Base-by-base conservation (phyloP, 1,284 basidiomycete genomes). In the Peniophora sp. region DNA sequence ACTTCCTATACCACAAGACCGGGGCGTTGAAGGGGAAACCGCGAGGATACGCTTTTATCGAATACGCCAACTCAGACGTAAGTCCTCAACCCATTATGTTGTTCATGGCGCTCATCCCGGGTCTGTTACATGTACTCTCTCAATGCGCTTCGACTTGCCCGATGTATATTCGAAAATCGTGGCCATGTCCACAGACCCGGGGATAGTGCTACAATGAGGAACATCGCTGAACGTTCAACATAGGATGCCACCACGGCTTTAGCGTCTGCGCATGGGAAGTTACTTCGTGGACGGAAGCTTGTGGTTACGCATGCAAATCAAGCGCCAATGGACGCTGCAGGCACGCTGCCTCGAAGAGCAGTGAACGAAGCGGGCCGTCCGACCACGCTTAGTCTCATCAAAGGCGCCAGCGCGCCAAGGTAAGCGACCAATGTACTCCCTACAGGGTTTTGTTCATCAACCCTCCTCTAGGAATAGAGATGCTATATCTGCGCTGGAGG, bases 1-100 rank as follows among this genome's bases (percentile, higher is more conserved):
- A 99, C 67, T 96, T 87, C 65, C 77, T 98, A 59, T 97, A 96
- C 63, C 95, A 99, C 77, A 97, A 96, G 70, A 74, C 84, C 0
- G 96, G 96, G 0, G 77, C 85, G 3, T 70, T 85, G 60, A 92
- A 87, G 65, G 96, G 96, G 12, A 96, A 92, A 65, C 93, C 96
- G 1, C 75, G 94, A 17, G 96, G 96, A 2, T 99, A 95, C 66
- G 95, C 94, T 0, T 99, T 98, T 59, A 72, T 99, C 32, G 92
- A 97, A 69, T 97, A 85, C 63, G 75, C 75, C 25, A 77, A 78
- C 48, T 76, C 83, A 68, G 81, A 85, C 69, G 94, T 97, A 69
- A 74, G 92, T 85, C 48, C 16, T 39, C 53, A 41, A 50, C 23
- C 39, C 24, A 25, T 53, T 45, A 19, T 32, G 53, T 51, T 39